A percentile compares a stretch with the other conserved stretches of the same genome.
Conservation (phyloP, 176 grass and related monocot genomes). For the Rhynchospora tenuis region DNA sequence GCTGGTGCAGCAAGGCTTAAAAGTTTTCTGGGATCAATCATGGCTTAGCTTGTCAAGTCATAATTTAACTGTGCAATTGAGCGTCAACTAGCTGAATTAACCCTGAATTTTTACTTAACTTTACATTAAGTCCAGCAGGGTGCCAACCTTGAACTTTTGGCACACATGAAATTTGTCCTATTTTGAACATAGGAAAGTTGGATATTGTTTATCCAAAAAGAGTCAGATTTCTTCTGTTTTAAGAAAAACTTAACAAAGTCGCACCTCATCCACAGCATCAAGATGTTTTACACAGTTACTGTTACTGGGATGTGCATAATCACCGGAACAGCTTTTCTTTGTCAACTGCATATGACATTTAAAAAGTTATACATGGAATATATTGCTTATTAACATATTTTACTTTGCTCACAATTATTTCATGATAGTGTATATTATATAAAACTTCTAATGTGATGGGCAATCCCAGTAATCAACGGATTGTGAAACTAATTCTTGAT, state of each 20-base stretch:
- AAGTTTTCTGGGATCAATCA: no score
- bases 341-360: constrained; percentile 20
- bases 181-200: neutral
- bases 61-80: neutral
- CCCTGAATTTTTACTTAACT: neutral
- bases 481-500: no score
- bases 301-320: constrained; percentile 33
- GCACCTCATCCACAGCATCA: constrained; percentile 27
- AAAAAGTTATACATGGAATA: neutral
- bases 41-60: no score
- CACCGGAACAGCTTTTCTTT: constrained; percentile 29
- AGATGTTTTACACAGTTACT: constrained; percentile 32
- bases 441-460: neutral
- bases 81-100: neutral
- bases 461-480: no score
- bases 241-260: neutral
- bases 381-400: neutral
- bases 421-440: neutral
- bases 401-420: neutral
- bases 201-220: neutral
- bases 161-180: no score
- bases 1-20: neutral
- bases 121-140: neutral
- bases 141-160: neutral
- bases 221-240: neutral